Evolutionary conservation across 495 filamentous ascomycete genomes (phyloP).

Genomic region (Evernia prunastri): DNA sequence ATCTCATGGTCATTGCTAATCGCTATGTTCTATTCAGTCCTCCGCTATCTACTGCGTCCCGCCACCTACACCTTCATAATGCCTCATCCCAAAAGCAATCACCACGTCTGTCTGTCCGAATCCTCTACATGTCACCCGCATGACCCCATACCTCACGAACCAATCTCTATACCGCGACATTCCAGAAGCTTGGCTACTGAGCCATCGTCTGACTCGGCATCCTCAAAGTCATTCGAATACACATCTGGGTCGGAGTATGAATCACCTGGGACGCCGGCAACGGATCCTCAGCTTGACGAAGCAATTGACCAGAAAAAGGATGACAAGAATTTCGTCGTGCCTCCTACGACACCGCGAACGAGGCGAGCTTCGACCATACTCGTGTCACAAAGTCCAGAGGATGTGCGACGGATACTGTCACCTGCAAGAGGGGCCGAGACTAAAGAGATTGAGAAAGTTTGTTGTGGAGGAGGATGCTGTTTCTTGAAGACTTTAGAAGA

Average conservation of each 20-base stretch:
- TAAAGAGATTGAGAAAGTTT: conserved; percentile 55
- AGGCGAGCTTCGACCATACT: conserved; percentile 75
- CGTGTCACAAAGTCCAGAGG: conserved; percentile 66
- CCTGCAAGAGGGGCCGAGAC: conserved; percentile 39
- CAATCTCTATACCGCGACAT: conserved; percentile 33
- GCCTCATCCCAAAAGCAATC: conserved; percentile 13
- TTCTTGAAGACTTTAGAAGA: conserved; percentile 55
- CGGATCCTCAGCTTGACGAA: conserved; percentile 47
- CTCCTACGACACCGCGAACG: conserved; percentile 33
- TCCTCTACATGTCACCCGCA: conserved; percentile 49
- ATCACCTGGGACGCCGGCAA: conserved; percentile 46
- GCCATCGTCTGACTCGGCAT: conserved; percentile 32
- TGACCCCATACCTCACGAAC: conserved; percentile 53
- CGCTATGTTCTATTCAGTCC: background rate
- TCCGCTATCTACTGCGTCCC: background rate
- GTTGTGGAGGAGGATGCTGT: conserved; percentile 94
- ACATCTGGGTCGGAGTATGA: conserved; percentile 39
- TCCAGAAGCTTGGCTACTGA: conserved; percentile 19
- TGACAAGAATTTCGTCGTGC: conserved; percentile 28
- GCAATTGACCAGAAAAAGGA: conserved; percentile 34
- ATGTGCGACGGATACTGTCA: conserved; percentile 59
- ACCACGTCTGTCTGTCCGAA: conserved; percentile 33
- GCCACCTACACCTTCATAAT: background rate
- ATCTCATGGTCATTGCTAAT: background rate
- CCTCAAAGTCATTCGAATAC: conserved; percentile 36